These are phyloP conservation scores for Candida frijolesensis DNA, from an alignment of 1,139 yeast species.

Conservation along the genomic window DNA sequence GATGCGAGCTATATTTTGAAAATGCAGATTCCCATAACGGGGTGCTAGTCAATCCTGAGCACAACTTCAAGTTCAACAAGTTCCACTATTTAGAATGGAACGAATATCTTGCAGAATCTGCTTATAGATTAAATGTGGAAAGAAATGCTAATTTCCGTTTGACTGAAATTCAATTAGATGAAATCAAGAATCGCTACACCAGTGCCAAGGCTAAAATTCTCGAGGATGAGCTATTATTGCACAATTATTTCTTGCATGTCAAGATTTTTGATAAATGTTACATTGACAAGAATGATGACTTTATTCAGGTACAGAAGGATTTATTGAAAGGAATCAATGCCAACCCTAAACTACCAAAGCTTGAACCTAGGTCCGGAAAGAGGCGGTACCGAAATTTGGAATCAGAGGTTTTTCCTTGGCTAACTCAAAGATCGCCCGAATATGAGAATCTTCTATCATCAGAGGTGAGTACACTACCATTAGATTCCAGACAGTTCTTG, in stretches of 20 bases:
- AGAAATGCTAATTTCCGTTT: constrained; percentile 10
- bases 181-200: too few relatives aligned
- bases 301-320: constrained; percentile 2
- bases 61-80: constrained; percentile 17
- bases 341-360: not conserved
- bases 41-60: constrained; percentile 17
- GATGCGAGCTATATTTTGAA: constrained; percentile 19
- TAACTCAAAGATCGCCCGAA: constrained; percentile 25
- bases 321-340: not conserved
- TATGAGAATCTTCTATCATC: constrained; percentile 15
- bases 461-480: constrained; percentile 5
- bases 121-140: constrained; percentile 9
- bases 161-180: constrained; percentile 2
- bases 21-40: constrained; percentile 4
- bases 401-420: constrained; percentile 28
- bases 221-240: constrained; percentile 33
- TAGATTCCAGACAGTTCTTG: constrained; percentile 19
- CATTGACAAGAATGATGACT: constrained; percentile 19
- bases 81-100: constrained; percentile 18
- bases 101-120: constrained; percentile 16
- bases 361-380: not conserved
- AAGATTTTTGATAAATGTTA: constrained; percentile 47
- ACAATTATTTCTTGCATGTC: constrained; percentile 43
- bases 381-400: constrained; percentile 12
- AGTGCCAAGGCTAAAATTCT: constrained; percentile 14